phyloP scores from a whole-genome alignment of 1,139 yeast genomes.

The Yamadazyma diddensiae region DNA sequence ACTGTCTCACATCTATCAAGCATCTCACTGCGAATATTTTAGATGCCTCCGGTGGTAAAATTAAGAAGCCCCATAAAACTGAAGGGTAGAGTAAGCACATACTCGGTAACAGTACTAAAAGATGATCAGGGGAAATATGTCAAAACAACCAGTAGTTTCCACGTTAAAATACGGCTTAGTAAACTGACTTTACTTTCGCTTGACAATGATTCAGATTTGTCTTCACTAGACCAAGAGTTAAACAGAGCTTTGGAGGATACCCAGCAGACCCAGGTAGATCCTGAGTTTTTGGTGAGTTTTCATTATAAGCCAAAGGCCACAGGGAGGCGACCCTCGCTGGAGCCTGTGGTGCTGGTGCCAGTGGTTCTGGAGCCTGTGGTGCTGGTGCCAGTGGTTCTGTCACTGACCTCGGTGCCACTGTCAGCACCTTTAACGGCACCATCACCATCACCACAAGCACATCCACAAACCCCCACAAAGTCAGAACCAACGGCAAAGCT shows the following conservation, averaged over 20 bases:
- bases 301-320: too few species aligned
- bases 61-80: slow-evolving; percentile 8
- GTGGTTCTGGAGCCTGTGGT: too few species aligned
- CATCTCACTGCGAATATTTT: slow-evolving; percentile 2
- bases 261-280: too few species aligned
- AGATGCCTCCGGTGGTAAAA: slow-evolving; percentile 10
- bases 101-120: slow-evolving; percentile 5
- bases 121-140: background rate
- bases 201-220: slow-evolving; percentile 9
- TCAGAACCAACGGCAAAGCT: background rate
- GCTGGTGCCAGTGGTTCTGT: too few species aligned
- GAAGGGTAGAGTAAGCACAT: slow-evolving; percentile 7
- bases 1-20: too few species aligned
- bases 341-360: too few species aligned
- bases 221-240: slow-evolving; percentile 18
- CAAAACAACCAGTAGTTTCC: slow-evolving; percentile 3
- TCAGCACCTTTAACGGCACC: too few species aligned
- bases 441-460: too few species aligned
- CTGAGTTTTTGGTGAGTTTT: too few species aligned
- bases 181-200: slow-evolving; percentile 7
- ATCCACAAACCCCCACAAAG: too few species aligned
- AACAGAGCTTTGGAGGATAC: slow-evolving; percentile 12
- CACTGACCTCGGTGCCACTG: too few species aligned
- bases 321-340: too few species aligned
- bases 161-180: slow-evolving; percentile 18